These are phyloP conservation scores for Hirsutella thompsonii DNA, from an alignment of 2,329 filamentous ascomycete genomes.

Conservation along the genomic window DNA sequence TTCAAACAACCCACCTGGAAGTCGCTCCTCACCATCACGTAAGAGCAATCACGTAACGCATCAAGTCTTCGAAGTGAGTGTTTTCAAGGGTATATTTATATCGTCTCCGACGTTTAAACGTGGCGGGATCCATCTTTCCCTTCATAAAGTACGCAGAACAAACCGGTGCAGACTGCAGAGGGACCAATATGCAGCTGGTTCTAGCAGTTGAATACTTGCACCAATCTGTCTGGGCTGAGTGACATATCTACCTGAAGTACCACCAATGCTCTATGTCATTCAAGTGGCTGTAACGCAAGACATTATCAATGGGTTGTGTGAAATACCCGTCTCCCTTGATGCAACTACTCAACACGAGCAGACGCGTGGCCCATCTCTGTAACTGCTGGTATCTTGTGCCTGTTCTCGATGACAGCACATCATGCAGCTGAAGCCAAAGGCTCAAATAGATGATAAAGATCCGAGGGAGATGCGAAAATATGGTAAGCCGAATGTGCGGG, in stretches of 20 bases:
- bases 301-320: neutral
- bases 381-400: neutral
- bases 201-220: no score
- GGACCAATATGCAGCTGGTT: no score
- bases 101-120: no score
- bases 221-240: neutral
- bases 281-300: neutral
- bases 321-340: neutral
- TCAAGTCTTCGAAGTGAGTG: no score
- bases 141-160: no score
- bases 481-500: neutral
- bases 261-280: neutral
- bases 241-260: neutral
- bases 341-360: neutral
- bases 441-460: neutral
- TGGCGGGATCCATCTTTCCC: no score
- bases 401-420: neutral
- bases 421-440: neutral
- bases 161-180: no score
- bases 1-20: no score
- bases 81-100: no score
- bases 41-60: no score
- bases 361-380: neutral
- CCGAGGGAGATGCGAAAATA: neutral
- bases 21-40: no score